Conservation (phyloP, 164 flowering plant genomes). For the Taxillus chinensis region DNA sequence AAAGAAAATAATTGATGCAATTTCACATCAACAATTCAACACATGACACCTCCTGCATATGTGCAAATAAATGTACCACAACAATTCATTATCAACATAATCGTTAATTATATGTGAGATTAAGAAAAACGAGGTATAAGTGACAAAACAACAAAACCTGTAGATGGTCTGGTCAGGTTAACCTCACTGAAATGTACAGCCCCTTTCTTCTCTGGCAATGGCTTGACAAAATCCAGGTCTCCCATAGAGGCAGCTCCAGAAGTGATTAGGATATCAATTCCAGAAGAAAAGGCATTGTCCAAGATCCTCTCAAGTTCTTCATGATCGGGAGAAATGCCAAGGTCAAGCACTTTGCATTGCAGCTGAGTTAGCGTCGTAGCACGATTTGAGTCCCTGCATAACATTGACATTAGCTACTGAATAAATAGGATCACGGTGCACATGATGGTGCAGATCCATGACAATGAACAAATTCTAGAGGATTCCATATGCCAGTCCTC, state of each 20-base stretch:
- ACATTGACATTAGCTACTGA: not conserved
- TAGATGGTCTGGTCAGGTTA: too few relatives aligned
- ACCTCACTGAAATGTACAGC: constrained; percentile 65
- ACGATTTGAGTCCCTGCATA: constrained; percentile 68
- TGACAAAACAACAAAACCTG: too few relatives aligned
- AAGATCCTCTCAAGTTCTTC: constrained; percentile 51
- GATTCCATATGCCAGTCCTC: too few relatives aligned
- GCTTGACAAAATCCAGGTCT: constrained; percentile 85
- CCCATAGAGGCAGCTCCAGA: constrained; percentile 99
- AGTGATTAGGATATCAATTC: constrained; percentile 60
- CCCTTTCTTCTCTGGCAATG: constrained; percentile 65
- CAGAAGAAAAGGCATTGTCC: constrained; percentile 49
- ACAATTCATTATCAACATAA: too few relatives aligned
- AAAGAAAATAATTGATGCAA: constrained; percentile 2
- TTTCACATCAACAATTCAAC: not conserved
- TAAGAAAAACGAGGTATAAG: too few relatives aligned
- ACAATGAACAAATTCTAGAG: not conserved
- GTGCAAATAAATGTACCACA: too few relatives aligned
- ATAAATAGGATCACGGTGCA: not conserved
- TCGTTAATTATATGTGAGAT: too few relatives aligned
- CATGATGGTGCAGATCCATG: not conserved
- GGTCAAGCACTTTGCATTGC: constrained; percentile 66
- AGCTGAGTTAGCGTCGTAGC: constrained; percentile 71
- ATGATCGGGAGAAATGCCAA: constrained; percentile 84
- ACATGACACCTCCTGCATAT: too few relatives aligned